phyloP scores from a whole-genome alignment of 768 basidiomycete genomes.

The Rhizopogon salebrosus region DNA sequence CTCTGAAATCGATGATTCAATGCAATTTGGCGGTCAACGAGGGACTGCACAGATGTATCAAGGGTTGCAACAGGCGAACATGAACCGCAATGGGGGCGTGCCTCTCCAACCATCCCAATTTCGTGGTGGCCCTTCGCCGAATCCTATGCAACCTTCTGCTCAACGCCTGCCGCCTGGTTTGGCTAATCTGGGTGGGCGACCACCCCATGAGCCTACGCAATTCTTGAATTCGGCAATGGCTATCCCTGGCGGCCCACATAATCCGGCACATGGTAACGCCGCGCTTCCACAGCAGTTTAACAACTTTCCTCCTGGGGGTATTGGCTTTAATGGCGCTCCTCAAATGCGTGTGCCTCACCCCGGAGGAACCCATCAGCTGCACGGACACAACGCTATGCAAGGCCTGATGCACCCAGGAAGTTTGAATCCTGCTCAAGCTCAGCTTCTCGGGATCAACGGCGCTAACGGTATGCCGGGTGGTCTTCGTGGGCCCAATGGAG shows the following conservation, averaged over 20 bases:
- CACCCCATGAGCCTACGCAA: conserved; percentile 73
- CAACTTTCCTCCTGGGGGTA: conserved; percentile 41
- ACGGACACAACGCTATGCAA: conserved; percentile 45
- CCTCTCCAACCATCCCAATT: conserved; percentile 58
- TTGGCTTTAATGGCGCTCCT: conserved; percentile 38
- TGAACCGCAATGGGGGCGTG: conserved; percentile 46
- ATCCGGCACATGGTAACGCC: conserved; percentile 40
- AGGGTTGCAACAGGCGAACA: conserved; percentile 44
- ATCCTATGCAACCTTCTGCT: conserved; percentile 36
- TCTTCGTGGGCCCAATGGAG: conserved; percentile 41
- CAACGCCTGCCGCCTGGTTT: conserved; percentile 76
- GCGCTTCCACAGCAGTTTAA: conserved; percentile 48
- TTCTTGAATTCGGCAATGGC: conserved; percentile 41
- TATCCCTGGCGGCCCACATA: conserved; percentile 42
- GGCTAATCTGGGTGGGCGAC: conserved; percentile 77
- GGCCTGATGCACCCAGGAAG: conserved; percentile 49
- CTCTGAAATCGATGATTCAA: conserved; percentile 59
- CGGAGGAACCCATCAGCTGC: conserved; percentile 39
- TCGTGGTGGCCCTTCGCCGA: conserved; percentile 69
- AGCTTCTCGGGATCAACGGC: conserved; percentile 40
- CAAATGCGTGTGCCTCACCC: conserved; percentile 49
- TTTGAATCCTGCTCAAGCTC: conserved; percentile 45
- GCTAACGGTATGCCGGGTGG: conserved; percentile 42
- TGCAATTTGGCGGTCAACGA: conserved; percentile 59
- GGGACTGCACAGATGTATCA: conserved; percentile 54